These are phyloP conservation scores for Acorus gramineus DNA, from an alignment of 106 monocot genomes.

Conservation along the genomic window DNA sequence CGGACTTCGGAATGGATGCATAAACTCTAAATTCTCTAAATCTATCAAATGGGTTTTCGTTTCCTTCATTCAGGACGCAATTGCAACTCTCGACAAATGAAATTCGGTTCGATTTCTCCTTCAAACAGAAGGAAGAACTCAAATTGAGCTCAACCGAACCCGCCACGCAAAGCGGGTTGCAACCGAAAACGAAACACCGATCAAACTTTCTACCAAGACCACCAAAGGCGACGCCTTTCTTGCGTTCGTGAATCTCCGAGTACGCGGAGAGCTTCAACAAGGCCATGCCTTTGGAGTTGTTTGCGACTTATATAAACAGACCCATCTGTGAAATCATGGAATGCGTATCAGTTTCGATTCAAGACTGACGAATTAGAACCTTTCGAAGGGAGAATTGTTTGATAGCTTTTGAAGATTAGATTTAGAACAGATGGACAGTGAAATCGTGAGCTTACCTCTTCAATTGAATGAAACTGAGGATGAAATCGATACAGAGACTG, in stretches of 20 bases:
- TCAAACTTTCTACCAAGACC: neutral
- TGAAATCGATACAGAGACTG: no score
- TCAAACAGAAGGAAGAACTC: neutral
- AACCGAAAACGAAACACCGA: no score
- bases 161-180: neutral
- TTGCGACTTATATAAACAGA: constrained; percentile 1
- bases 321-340: neutral
- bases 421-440: no score
- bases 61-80: neutral
- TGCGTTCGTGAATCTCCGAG: constrained; percentile 31
- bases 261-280: constrained; percentile 31
- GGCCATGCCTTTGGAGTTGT: constrained; percentile 22
- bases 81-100: neutral
- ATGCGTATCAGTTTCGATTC: no score
- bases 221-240: constrained; percentile 16
- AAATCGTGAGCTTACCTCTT: no score
- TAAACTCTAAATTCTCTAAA: constrained; percentile 8
- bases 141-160: constrained; percentile 19
- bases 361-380: no score
- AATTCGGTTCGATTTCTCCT: constrained; percentile 1
- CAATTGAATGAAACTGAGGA: no score
- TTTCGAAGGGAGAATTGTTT: no score
- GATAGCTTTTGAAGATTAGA: no score
- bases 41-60: neutral
- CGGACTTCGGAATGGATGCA: neutral